Evolutionary conservation across 805 yeast species (phyloP), one percentile per base, ranked within the genome.

Genomic region (Saccharomycopsis olivae): DNA sequence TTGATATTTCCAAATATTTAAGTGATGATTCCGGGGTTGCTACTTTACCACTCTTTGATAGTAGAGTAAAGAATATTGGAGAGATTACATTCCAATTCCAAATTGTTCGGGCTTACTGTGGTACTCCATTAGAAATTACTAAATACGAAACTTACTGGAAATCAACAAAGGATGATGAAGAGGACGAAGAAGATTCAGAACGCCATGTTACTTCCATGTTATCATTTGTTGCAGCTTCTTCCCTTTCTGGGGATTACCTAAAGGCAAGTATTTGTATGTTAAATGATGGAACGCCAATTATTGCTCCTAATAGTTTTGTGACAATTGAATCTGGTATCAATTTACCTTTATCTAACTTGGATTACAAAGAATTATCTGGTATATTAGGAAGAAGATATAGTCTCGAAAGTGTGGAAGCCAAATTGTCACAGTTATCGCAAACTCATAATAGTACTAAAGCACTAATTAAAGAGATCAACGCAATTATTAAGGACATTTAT

Each of bases 71-170:
- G 51, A 76, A 80, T 41, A 79, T 88, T 44, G 98, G 98, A 11
- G 81, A 78, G 43, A 59, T 89, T 33, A 69, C 69, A 28, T 82
- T 88, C 58, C 73, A 75, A 47, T 86, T 77, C 59, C 88, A 85
- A 52, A 73, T 89, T 2, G 84, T 89, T 37, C 77, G 78, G 56
- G 96, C 98, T n/a, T 92, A 80, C 55, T 67, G 78, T 4, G 96
- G 96, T 5, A 60, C 57, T 30, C 80, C 94, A 3, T 62, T 89
- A 43, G 96, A 88, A 57, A 81, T 94, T 32, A 78, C 94, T 9
- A 85, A 86, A 61, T 87, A 83, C 55, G 96, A 88, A 53, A 89
- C 97, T 0, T 89, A 89, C 60, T 89, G 98, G 98, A 92, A 88
- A 59, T 79, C 95, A 1, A 83, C 96, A 0, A 71, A 79, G 33